Evolutionary conservation across 2,329 filamentous ascomycete genomes (phyloP).

Genomic region (Colletotrichum destructivum): DNA sequence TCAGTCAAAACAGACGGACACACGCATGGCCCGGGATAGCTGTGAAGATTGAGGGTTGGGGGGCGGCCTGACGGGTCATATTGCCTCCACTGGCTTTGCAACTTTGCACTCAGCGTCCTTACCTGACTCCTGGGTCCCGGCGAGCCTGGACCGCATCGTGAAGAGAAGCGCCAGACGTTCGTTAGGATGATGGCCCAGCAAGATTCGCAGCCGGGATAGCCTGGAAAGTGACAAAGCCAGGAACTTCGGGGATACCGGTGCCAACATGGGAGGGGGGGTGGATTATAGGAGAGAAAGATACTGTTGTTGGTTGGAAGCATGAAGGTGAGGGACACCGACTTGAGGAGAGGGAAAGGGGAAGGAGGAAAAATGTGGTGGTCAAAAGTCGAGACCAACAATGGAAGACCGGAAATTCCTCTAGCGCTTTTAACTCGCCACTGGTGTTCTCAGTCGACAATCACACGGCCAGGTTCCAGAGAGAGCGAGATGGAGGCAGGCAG

Average conservation of each 20-base stretch:
- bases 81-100: constrained; percentile 8
- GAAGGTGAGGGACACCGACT: background rate
- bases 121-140: background rate
- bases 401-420: background rate
- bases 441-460: background rate
- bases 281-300: background rate
- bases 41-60: background rate
- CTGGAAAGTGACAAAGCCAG: background rate
- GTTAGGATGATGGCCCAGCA: background rate
- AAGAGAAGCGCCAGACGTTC: background rate
- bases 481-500: background rate
- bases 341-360: background rate
- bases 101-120: constrained; percentile 15
- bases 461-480: background rate
- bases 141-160: constrained; percentile 1
- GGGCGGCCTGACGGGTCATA: background rate
- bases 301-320: background rate
- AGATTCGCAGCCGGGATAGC: background rate
- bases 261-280: background rate
- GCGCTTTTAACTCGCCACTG: background rate
- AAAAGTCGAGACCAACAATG: background rate
- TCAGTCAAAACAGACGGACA: background rate
- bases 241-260: background rate
- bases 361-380: background rate
- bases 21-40: background rate